Evolutionary conservation across 352 stramenopile genomes (phyloP).

Genomic region (Phytophthora sp.): DNA sequence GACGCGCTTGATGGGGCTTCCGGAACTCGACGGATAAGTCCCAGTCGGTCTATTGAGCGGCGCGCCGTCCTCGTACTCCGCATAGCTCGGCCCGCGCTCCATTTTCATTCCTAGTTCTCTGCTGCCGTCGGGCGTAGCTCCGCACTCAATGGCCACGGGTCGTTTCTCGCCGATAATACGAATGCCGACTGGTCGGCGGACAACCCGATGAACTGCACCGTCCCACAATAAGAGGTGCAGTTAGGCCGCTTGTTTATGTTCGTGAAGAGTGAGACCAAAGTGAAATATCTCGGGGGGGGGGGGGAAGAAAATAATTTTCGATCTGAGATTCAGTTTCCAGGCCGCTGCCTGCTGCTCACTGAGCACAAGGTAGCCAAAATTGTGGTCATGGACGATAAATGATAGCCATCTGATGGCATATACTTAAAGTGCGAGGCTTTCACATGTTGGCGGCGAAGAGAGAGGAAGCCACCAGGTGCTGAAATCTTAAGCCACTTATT

Average conservation of each 20-base stretch:
- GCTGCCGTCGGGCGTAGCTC: neutral
- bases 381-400: neutral
- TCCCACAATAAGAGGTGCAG: slow-evolving; percentile 9
- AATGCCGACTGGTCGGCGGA: slow-evolving; percentile 18
- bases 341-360: neutral
- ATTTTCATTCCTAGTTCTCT: slow-evolving; percentile 40
- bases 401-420: neutral
- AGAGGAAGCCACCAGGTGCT: neutral
- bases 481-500: slow-evolving; percentile 16
- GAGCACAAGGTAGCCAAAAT: neutral
- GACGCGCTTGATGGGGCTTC: slow-evolving; percentile 28
- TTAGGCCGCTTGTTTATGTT: slow-evolving; percentile 9
- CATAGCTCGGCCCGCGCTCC: slow-evolving; percentile 55
- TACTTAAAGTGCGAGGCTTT: neutral
- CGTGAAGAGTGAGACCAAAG: slow-evolving; percentile 9
- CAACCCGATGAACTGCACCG: neutral
- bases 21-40: slow-evolving; percentile 26
- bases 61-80: slow-evolving; percentile 50
- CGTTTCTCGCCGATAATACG: slow-evolving; percentile 19
- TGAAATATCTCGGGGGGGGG: neutral
- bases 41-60: slow-evolving; percentile 16
- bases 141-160: slow-evolving; percentile 1
- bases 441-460: neutral
- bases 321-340: neutral
- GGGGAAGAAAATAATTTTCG: slow-evolving; percentile 11